These are phyloP conservation scores for Barbarea vulgaris DNA, from an alignment of 345 rosid species.

Conservation along the genomic window DNA sequence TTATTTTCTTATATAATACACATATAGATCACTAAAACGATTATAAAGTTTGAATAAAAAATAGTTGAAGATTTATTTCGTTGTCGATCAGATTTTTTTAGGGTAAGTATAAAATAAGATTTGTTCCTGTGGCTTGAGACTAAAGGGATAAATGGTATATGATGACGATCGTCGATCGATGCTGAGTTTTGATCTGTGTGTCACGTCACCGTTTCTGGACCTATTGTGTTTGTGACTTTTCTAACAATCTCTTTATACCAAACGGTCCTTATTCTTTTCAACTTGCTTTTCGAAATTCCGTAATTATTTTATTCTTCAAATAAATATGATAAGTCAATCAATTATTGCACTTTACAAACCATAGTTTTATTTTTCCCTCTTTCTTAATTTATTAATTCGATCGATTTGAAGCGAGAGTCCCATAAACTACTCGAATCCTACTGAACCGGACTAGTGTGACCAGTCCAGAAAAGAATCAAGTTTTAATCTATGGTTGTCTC, in stretches of 20 bases:
- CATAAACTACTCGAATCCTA: constrained; percentile 9
- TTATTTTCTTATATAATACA: not conserved
- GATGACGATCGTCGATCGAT: constrained; percentile 40
- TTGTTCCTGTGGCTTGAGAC: constrained; percentile 33
- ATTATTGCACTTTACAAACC: constrained; percentile 41
- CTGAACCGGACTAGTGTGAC: not conserved
- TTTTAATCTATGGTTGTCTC: not conserved
- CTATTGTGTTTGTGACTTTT: constrained; percentile 38
- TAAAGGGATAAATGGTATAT: constrained; percentile 35
- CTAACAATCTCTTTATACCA: constrained; percentile 33
- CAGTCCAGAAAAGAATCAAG: not conserved
- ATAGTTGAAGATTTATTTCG: not conserved
- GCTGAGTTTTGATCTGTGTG: constrained; percentile 36
- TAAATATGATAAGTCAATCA: constrained; percentile 40
- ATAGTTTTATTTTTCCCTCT: constrained; percentile 16
- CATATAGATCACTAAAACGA: not conserved
- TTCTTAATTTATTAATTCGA: not conserved
- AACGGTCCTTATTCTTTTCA: constrained; percentile 40
- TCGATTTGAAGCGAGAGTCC: constrained; percentile 13
- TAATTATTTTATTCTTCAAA: constrained; percentile 35
- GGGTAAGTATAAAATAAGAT: constrained; percentile 27
- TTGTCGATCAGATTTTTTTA: not conserved
- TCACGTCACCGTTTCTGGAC: constrained; percentile 43
- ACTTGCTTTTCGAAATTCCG: constrained; percentile 35
- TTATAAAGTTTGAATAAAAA: not conserved